Conservation (phyloP, 2,329 filamentous ascomycete genomes). For the Trichoderma arundinaceum region DNA sequence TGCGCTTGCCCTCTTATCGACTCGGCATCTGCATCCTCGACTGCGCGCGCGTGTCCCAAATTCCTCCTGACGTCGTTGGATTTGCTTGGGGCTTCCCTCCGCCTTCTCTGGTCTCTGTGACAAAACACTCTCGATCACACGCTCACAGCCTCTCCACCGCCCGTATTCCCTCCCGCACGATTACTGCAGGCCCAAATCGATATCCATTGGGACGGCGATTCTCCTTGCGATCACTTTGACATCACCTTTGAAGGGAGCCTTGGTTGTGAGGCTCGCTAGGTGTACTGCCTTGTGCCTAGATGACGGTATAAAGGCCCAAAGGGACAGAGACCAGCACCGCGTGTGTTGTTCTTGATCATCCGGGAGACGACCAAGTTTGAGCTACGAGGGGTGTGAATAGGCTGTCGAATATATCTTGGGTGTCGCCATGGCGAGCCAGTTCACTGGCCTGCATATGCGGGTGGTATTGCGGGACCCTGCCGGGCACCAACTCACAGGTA, state of each 20-base stretch:
- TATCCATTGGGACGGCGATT: not conserved
- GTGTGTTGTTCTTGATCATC: not conserved
- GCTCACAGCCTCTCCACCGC: not conserved
- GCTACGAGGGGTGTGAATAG: not conserved
- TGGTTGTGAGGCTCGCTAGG: not conserved
- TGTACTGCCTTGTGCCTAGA: conserved; percentile 9
- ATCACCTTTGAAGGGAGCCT: not conserved
- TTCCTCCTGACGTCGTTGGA: conserved; percentile 15
- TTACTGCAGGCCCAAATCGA: not conserved
- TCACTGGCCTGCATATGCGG: conserved; percentile 77
- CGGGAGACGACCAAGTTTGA: not conserved
- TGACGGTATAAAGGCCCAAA: conserved; percentile 10
- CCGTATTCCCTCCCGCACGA: not conserved
- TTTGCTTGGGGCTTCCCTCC: not conserved
- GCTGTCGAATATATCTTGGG: not conserved
- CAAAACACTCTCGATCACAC: not conserved
- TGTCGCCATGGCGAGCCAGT: conserved; percentile 60
- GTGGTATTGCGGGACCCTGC: conserved; percentile 72
- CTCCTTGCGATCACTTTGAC: not conserved
- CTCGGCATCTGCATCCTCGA: not conserved
- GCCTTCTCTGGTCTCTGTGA: not conserved
- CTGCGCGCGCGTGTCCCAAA: conserved; percentile 27
- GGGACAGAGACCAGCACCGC: not conserved
- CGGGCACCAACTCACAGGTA: conserved; percentile 69
- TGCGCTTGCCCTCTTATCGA: not conserved